Percentiles rank a stretch among this genome's conserved stretches.
Evolutionary conservation across 768 basidiomycete genomes (phyloP).

Genomic region (Scleroderma citrinum): DNA sequence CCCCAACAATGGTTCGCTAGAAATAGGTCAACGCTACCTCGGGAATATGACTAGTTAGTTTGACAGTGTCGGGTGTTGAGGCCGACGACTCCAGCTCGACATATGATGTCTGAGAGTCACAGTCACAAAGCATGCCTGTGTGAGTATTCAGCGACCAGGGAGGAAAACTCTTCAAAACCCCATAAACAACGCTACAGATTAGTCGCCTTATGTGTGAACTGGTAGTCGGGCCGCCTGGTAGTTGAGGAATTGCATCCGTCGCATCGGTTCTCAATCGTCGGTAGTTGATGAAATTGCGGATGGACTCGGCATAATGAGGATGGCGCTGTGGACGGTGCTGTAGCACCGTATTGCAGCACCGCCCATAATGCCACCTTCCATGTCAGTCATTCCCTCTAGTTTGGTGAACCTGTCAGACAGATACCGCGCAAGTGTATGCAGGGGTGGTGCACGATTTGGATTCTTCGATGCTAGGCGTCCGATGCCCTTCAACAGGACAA

Average conservation of each 20-base stretch:
- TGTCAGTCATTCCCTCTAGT: no score
- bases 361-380: no score
- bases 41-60: neutral
- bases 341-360: no score
- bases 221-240: neutral
- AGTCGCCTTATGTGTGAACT: neutral
- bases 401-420: no score
- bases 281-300: neutral
- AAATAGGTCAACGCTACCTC: neutral
- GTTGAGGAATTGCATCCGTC: no score
- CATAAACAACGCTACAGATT: neutral
- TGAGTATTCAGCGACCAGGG: neutral
- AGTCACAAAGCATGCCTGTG: neutral
- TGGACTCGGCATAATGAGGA: no score
- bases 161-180: neutral
- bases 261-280: no score
- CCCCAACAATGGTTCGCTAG: neutral
- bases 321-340: no score
- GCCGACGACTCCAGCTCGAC: neutral
- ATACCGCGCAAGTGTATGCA: no score
- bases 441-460: no score
- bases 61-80: neutral
- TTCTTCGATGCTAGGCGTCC: no score
- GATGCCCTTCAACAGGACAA: no score
- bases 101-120: neutral